Evolutionary conservation across 306 rosid genomes (phyloP).

Genomic region (Astragalus membranaceus): DNA sequence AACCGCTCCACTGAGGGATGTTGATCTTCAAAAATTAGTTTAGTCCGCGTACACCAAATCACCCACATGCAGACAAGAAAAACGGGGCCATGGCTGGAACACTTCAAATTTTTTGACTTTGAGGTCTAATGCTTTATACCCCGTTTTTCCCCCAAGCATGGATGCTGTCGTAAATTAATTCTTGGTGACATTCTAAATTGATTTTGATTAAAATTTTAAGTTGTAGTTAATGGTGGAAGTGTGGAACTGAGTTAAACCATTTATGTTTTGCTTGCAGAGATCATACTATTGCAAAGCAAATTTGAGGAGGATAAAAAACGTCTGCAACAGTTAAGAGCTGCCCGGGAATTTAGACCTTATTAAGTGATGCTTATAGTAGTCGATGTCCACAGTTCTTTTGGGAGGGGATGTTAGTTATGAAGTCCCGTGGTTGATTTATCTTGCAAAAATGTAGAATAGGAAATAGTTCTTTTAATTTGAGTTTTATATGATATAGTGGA

Average conservation of each 20-base stretch:
- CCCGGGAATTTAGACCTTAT: constrained; percentile 85
- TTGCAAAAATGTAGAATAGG: not conserved
- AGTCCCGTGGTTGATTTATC: not conserved
- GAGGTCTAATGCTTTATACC: not conserved
- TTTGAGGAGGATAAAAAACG: constrained; percentile 80
- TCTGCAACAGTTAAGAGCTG: constrained; percentile 75
- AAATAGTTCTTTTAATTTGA: not conserved
- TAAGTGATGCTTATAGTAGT: constrained; percentile 14
- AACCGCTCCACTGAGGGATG: no score
- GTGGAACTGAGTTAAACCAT: constrained; percentile 6
- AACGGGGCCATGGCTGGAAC: no score
- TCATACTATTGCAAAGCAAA: constrained; percentile 76
- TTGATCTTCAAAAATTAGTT: no score
- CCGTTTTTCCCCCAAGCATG: not conserved
- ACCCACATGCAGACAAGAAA: no score
- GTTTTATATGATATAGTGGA: no score
- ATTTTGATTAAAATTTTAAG: not conserved
- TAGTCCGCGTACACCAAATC: no score
- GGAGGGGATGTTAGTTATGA: not conserved
- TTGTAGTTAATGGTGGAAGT: not conserved
- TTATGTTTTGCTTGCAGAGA: constrained; percentile 50
- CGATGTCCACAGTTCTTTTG: not conserved
- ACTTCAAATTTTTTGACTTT: not conserved
- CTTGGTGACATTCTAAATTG: not conserved
- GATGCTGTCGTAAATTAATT: not conserved